A percentile compares a stretch with the other conserved stretches of the same genome.
These are phyloP conservation scores for Ascochyta rabiei DNA, from an alignment of 2,329 filamentous ascomycete genomes.

Conservation along the genomic window DNA sequence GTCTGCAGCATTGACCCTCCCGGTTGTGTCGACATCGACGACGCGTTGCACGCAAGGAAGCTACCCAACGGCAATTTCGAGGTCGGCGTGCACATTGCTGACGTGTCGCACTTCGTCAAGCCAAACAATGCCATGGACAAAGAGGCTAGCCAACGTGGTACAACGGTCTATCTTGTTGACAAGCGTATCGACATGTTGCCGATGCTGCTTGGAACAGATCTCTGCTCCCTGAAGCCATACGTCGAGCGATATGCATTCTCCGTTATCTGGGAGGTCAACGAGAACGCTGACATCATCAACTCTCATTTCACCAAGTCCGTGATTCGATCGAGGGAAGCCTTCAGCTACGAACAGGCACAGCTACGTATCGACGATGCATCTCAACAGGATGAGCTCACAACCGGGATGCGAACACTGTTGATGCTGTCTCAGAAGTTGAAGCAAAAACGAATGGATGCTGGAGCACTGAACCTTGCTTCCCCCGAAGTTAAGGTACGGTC, in stretches of 20 bases:
- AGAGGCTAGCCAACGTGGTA: slow-evolving; percentile 91
- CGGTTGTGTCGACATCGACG: slow-evolving; percentile 97
- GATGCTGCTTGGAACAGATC: slow-evolving; percentile 90
- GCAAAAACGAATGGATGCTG: slow-evolving; percentile 91
- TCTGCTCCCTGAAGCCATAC: slow-evolving; percentile 96
- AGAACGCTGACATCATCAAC: slow-evolving; percentile 82
- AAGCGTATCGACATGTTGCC: slow-evolving; percentile 99
- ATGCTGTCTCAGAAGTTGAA: slow-evolving; percentile 90
- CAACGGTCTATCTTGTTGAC: slow-evolving; percentile 96
- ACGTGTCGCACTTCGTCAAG: slow-evolving; percentile 99
- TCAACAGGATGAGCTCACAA: slow-evolving; percentile 86
- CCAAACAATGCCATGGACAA: slow-evolving; percentile 96
- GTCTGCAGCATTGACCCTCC: slow-evolving; percentile 98
- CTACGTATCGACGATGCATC: slow-evolving; percentile 88
- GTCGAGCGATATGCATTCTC: slow-evolving; percentile 74
- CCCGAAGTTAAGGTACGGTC: slow-evolving; percentile 96
- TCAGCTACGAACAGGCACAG: slow-evolving; percentile 97
- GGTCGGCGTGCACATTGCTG: slow-evolving; percentile 97
- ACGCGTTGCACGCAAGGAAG: slow-evolving; percentile 85
- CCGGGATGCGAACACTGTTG: slow-evolving; percentile 85
- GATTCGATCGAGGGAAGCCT: slow-evolving; percentile 93
- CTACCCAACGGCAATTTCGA: slow-evolving; percentile 93
- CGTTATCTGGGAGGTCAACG: slow-evolving; percentile 77
- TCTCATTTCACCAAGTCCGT: slow-evolving; percentile 96
- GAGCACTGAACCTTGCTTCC: slow-evolving; percentile 93